Evolutionary conservation across 2,329 filamentous ascomycete species (phyloP).

Genomic region (Coniochaeta pulveracea): DNA sequence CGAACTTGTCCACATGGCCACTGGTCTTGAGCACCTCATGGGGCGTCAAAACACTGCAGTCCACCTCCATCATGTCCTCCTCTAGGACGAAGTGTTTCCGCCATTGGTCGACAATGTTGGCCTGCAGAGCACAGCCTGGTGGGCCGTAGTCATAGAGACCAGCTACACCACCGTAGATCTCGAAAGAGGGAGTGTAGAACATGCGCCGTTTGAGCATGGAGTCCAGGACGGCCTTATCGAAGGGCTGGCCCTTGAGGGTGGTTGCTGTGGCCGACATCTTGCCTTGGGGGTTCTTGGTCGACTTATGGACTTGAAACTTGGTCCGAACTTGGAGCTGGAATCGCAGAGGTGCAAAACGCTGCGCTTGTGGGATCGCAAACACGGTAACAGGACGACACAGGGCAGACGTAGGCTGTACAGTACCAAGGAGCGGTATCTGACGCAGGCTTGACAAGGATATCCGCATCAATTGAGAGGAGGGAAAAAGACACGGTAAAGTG

Average conservation of each 20-base stretch:
- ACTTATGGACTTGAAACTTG: conserved; percentile 1
- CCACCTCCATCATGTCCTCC: conserved; percentile 92
- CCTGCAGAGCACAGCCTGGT: conserved; percentile 74
- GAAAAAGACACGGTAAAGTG: conserved; percentile 2
- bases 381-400: background rate
- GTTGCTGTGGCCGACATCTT: conserved; percentile 46
- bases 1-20: conserved; percentile 95
- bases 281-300: conserved; percentile 7
- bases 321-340: no score
- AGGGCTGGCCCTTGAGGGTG: conserved; percentile 79
- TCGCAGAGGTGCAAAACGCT: no score
- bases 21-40: conserved; percentile 89
- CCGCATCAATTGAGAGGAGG: conserved; percentile 2
- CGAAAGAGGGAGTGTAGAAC: conserved; percentile 93
- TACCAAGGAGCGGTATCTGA: background rate
- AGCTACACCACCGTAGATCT: conserved; percentile 83
- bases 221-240: conserved; percentile 75
- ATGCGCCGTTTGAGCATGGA: conserved; percentile 76
- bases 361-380: background rate
- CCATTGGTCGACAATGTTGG: conserved; percentile 82
- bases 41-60: conserved; percentile 89
- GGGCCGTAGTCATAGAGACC: conserved; percentile 93
- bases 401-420: background rate
- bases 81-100: conserved; percentile 87
- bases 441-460: background rate